These are phyloP conservation scores for Naganishia randhawae DNA, from an alignment of 768 basidiomycete genomes.

Conservation along the genomic window DNA sequence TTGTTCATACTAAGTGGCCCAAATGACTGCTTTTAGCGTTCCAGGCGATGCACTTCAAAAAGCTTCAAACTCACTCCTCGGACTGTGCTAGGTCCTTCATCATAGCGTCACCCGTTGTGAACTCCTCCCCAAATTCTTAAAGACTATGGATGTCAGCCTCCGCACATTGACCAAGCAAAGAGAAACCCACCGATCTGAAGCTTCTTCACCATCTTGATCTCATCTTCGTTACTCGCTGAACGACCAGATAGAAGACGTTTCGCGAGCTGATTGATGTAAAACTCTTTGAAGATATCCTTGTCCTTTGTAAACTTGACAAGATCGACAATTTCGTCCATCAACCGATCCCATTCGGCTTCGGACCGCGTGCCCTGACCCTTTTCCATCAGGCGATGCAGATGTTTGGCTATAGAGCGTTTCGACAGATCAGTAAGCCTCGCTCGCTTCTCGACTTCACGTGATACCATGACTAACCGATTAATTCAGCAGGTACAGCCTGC, in stretches of 20 bases:
- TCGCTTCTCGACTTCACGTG: neutral
- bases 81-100: constrained; percentile 72
- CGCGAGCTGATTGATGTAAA: constrained; percentile 83
- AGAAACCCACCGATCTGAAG: constrained; percentile 68
- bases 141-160: constrained; percentile 12
- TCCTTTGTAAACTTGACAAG: constrained; percentile 82
- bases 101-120: constrained; percentile 91
- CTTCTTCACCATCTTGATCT: constrained; percentile 76
- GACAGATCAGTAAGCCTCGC: neutral
- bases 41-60: neutral
- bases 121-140: constrained; percentile 89
- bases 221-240: constrained; percentile 81
- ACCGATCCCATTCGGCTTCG: constrained; percentile 62
- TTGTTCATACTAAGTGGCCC: constrained; percentile 57
- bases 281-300: constrained; percentile 88
- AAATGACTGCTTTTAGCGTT: constrained; percentile 43
- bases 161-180: neutral
- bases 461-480: constrained; percentile 43
- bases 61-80: constrained; percentile 46
- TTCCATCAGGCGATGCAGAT: constrained; percentile 81
- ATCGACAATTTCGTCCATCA: constrained; percentile 65
- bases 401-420: constrained; percentile 59
- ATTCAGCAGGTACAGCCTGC: constrained; percentile 49
- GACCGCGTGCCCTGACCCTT: constrained; percentile 70
- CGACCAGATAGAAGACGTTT: constrained; percentile 78